Conservation (phyloP, 768 basidiomycete genomes). For the Suillus plorans region DNA sequence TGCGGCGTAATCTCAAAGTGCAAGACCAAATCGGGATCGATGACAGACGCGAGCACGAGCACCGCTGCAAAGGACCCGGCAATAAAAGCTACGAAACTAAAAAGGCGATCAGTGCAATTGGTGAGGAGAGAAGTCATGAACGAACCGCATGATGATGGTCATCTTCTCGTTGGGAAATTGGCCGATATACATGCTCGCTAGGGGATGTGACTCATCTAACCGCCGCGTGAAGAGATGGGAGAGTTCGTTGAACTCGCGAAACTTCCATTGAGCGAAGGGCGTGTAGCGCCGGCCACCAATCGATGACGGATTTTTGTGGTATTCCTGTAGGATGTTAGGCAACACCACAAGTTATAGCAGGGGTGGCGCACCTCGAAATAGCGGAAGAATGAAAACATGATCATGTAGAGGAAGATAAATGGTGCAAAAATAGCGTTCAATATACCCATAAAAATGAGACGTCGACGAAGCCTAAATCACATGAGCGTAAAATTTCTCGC, state of each 20-base stretch:
- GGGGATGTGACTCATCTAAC: conserved; percentile 84
- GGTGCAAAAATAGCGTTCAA: conserved; percentile 95
- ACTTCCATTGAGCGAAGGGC: conserved; percentile 96
- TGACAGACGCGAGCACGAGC: conserved; percentile 83
- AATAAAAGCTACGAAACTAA: conserved; percentile 92
- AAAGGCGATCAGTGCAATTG: neutral
- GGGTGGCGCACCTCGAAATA: conserved; percentile 85
- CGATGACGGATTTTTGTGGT: conserved; percentile 96
- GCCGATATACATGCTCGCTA: conserved; percentile 93
- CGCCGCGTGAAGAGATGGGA: conserved; percentile 89
- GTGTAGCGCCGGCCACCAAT: conserved; percentile 93
- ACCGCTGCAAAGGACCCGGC: conserved; percentile 97
- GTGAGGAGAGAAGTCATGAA: conserved; percentile 8
- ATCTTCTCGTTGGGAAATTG: conserved; percentile 97
- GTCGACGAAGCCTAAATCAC: conserved; percentile 61
- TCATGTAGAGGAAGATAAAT: conserved; percentile 92
- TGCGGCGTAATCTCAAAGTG: conserved; percentile 95
- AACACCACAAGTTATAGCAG: neutral
- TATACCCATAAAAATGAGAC: conserved; percentile 97
- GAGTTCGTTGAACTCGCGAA: conserved; percentile 97
- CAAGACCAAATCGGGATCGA: conserved; percentile 91
- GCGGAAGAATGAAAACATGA: conserved; percentile 99
- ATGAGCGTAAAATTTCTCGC: neutral
- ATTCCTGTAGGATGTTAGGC: conserved; percentile 64
- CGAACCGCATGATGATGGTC: conserved; percentile 85